Evolutionary conservation across 805 yeast species (phyloP), one percentile per base, ranked within the genome.

Genomic region (Henningerozyma blattae): DNA sequence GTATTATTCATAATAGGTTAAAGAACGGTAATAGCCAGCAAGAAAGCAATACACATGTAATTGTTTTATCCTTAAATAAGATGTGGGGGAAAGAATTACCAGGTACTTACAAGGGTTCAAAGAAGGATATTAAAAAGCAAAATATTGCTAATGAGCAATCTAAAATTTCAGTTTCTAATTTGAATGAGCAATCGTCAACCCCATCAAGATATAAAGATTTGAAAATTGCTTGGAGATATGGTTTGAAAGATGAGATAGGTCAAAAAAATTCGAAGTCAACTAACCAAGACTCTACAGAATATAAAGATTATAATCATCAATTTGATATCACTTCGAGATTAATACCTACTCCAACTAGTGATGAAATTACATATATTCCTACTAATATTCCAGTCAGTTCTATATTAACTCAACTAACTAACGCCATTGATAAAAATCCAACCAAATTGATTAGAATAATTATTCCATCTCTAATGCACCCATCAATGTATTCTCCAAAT

Each of bases 161-260:
- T 10, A 72, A 76, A 45, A 49, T 83, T 5, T 75, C 82, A 36
- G 89, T 81, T 3, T 72, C 77, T 20, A 82, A 82, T 48, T 50
- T 79, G 46, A 56, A 72, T 3, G 70, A 68, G 22, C 40, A 43
- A 35, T 40, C 47, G 18, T 25, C 39, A 15, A 34, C 43, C 17
- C 35, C 45, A 28, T 26, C 46, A 9, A 45, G 54, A 36, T 41
- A 44, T 30, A 40, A 59, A 5, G 83, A 78, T 42, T 61, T 87
- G 67, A 82, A 77, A 50, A 87, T 87, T 44, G 96, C 97, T 1
- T 87, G 97, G 97, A 70, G 96, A 47, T 87, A 87, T 49, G 91
- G 89, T 0, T 58, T 64, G 34, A 63, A 62, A 17, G 61, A 62
- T 32, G 59, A 56, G 29, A 25, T 28, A 2, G 25, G 13, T 28